Conservation (phyloP, 2,329 filamentous ascomycete genomes). For the Ophiostoma himal-ulmi region DNA sequence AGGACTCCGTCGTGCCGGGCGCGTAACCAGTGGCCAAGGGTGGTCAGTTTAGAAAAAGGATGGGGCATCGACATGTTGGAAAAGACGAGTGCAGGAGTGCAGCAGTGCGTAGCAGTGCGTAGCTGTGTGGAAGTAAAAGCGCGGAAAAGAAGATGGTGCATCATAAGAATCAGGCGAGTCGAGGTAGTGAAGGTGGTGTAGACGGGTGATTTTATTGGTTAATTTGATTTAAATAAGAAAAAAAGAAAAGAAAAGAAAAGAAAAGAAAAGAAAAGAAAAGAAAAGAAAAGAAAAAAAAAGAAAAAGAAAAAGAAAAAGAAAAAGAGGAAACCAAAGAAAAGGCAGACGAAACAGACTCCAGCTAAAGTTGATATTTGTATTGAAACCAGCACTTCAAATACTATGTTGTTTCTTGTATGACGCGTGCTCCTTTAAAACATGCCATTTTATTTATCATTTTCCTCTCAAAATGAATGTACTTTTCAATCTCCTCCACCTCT, state of each 20-base stretch:
- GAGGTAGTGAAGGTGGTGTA: background rate
- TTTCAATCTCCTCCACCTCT: no score
- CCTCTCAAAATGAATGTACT: no score
- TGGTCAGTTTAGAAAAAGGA: conserved; percentile 15
- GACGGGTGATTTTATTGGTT: background rate
- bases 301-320: background rate
- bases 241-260: background rate
- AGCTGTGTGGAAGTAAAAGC: background rate
- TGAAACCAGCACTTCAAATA: no score
- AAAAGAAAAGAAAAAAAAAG: background rate
- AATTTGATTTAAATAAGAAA: background rate
- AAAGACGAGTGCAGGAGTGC: background rate
- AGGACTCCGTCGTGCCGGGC: conserved; percentile 22
- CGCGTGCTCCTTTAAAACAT: no score
- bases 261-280: background rate
- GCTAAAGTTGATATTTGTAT: no score
- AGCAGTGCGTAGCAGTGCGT: background rate
- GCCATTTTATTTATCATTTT: no score
- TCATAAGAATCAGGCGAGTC: background rate
- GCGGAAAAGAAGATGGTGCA: background rate
- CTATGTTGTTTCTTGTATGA: no score
- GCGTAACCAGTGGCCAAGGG: conserved; percentile 21
- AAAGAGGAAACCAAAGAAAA: background rate
- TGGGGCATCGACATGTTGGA: background rate
- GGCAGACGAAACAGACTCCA: background rate